Conservation (phyloP, 2,329 filamentous ascomycete genomes). For the Rutstroemia sp. region DNA sequence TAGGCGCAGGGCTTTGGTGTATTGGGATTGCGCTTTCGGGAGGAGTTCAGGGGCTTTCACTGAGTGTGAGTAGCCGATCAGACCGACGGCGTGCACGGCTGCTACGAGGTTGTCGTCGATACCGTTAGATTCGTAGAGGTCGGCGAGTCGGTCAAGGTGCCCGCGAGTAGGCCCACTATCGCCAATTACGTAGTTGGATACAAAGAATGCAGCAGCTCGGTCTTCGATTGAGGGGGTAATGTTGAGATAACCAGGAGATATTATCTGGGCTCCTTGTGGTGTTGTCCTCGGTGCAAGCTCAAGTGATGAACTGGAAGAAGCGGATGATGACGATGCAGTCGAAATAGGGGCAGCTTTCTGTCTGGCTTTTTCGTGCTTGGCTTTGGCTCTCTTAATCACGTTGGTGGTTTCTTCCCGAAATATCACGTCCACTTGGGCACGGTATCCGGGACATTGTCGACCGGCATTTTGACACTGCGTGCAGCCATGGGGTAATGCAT, state of each 20-base stretch:
- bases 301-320: not conserved
- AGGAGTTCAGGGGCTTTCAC: slow-evolving; percentile 32
- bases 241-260: slow-evolving; percentile 18
- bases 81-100: slow-evolving; percentile 47
- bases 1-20: slow-evolving; percentile 42
- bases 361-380: slow-evolving; percentile 17
- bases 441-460: slow-evolving; percentile 46
- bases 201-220: slow-evolving; percentile 21
- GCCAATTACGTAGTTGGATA: slow-evolving; percentile 29
- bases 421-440: slow-evolving; percentile 48
- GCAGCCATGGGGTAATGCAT: slow-evolving; percentile 43
- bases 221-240: slow-evolving; percentile 27
- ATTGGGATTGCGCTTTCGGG: slow-evolving; percentile 42
- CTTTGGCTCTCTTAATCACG: slow-evolving; percentile 41
- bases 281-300: not conserved
- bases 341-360: not conserved
- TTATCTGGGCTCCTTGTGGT: not conserved
- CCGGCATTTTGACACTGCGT: slow-evolving; percentile 48
- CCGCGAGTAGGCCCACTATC: slow-evolving; percentile 36
- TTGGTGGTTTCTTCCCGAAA: slow-evolving; percentile 50
- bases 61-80: slow-evolving; percentile 42
- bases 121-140: slow-evolving; percentile 36
- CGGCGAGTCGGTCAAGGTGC: slow-evolving; percentile 45
- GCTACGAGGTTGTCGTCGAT: slow-evolving; percentile 40
- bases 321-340: not conserved